Conservation (phyloP, 176 grass and related monocot genomes). For the Puccinellia tenuiflora region DNA sequence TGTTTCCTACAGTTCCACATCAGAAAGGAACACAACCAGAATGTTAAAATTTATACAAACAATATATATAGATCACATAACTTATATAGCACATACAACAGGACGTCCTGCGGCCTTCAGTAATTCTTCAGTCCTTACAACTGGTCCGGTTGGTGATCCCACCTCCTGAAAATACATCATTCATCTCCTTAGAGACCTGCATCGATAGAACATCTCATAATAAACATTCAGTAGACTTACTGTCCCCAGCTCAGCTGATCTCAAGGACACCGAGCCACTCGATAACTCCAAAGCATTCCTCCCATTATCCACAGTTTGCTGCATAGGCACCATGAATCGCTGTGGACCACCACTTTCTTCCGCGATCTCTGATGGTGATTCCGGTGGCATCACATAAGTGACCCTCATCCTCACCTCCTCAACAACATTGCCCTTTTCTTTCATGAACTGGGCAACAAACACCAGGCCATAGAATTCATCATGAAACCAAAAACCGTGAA, state of each 20-base stretch:
- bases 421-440: conserved; percentile 35
- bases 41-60: not conserved
- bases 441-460: conserved; percentile 41
- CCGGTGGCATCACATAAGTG: conserved; percentile 46
- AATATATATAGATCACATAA: not conserved
- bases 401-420: conserved; percentile 62
- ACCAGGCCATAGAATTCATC: conserved; percentile 9
- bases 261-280: conserved; percentile 43
- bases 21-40: conserved; percentile 1
- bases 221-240: conserved; percentile 9
- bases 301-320: conserved; percentile 20
- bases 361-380: conserved; percentile 38
- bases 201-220: not conserved
- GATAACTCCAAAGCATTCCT: conserved; percentile 35
- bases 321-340: conserved; percentile 32
- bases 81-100: conserved; percentile 30
- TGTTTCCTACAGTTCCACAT: conserved; percentile 40
- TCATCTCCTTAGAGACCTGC: not conserved
- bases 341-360: conserved; percentile 31
- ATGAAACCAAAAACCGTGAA: not conserved
- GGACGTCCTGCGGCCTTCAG: not conserved
- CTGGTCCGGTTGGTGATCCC: conserved; percentile 22
- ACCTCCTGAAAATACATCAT: conserved; percentile 29
- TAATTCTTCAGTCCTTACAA: conserved; percentile 25
- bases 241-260: conserved; percentile 31